phyloP scores from a whole-genome alignment of 2,329 filamentous ascomycete species.

The Pestalotiopsis sp. region DNA sequence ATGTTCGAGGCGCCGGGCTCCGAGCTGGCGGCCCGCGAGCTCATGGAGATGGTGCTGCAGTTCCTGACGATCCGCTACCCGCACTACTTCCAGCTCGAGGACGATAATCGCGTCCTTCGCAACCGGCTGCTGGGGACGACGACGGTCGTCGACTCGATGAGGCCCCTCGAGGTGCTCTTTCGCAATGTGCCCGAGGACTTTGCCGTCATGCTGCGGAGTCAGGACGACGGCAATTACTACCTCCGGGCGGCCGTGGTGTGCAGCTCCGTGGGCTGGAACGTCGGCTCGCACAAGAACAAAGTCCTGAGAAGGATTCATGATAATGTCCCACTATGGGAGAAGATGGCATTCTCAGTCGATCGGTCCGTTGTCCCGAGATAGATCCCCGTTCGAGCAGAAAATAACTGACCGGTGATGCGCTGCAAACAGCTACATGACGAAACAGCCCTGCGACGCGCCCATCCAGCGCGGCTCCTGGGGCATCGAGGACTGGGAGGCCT shows the following conservation, averaged over 20 bases:
- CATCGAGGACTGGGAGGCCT: conserved; percentile 67
- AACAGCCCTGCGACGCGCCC: conserved; percentile 71
- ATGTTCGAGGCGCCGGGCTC: conserved; percentile 72
- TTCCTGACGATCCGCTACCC: conserved; percentile 81
- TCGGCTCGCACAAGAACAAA: conserved; percentile 58
- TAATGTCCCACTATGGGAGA: conserved; percentile 80
- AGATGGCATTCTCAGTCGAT: conserved; percentile 88
- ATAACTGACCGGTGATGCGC: background rate
- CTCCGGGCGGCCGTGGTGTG: conserved; percentile 79
- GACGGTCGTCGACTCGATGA: conserved; percentile 60
- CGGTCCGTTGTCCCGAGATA: conserved; percentile 48
- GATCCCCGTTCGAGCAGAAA: background rate
- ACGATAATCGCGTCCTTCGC: conserved; percentile 57
- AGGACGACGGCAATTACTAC: conserved; percentile 70
- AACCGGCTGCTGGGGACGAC: conserved; percentile 69
- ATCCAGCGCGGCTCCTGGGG: conserved; percentile 88
- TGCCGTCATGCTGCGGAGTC: conserved; percentile 72
- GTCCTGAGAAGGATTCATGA: conserved; percentile 75
- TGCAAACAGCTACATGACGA: conserved; percentile 70
- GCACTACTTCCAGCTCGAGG: conserved; percentile 66
- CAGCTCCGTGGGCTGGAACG: conserved; percentile 78
- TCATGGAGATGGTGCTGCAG: conserved; percentile 85
- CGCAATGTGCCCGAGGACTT: conserved; percentile 86
- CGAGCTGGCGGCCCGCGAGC: conserved; percentile 78
- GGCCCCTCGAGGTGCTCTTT: conserved; percentile 71